These are phyloP conservation scores for Cyclanthera cordifolia DNA, from an alignment of 306 rosid species.

Conservation along the genomic window DNA sequence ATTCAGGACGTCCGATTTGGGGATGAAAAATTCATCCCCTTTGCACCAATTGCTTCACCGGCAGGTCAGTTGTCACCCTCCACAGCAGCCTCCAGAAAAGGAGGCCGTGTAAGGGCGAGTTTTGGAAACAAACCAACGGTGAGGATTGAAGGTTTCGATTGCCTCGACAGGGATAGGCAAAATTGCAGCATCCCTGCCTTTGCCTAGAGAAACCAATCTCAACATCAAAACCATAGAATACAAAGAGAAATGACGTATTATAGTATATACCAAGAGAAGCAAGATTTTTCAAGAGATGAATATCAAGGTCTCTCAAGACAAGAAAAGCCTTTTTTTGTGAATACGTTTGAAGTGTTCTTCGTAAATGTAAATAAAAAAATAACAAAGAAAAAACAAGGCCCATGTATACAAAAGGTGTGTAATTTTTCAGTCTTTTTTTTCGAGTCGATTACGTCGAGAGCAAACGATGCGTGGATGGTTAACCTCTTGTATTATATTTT, in stretches of 20 bases:
- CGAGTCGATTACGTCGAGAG: neutral
- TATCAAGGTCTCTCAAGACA: neutral
- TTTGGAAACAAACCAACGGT: constrained; percentile 77
- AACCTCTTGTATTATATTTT: constrained; percentile 4
- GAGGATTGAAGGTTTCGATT: constrained; percentile 89
- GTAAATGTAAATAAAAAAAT: constrained; percentile 12
- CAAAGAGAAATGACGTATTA: neutral
- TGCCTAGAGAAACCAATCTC: constrained; percentile 44
- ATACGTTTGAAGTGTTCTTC: constrained; percentile 11
- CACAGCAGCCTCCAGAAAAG: constrained; percentile 48
- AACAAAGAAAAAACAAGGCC: neutral
- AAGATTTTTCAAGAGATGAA: neutral
- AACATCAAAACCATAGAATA: neutral
- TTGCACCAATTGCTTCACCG: constrained; percentile 28
- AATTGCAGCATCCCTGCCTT: constrained; percentile 93
- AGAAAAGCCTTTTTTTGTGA: neutral
- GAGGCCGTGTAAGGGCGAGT: constrained; percentile 61
- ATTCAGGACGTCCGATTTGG: constrained; percentile 84
- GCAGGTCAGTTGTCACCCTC: constrained; percentile 45
- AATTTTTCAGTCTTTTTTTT: neutral
- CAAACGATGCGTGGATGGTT: neutral
- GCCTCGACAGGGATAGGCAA: constrained; percentile 76
- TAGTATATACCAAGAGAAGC: neutral
- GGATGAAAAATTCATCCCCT: constrained; percentile 47
- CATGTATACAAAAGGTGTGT: constrained; percentile 7